Base-by-base conservation (phyloP, 192 early-diverging fungal species). In the Chytriomyces sp. region DNA sequence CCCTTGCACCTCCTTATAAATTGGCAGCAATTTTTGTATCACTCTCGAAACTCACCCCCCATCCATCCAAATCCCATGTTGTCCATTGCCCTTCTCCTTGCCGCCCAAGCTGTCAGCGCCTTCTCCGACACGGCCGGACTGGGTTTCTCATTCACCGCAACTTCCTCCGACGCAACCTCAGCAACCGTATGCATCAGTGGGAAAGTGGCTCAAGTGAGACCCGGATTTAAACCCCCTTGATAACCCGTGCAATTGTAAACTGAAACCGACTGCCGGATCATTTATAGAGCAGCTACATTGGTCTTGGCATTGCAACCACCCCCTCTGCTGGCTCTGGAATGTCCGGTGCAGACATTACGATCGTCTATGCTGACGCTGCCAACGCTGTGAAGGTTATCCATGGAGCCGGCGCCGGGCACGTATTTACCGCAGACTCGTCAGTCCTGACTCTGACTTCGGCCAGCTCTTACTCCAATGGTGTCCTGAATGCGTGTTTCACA, bases 251-350 rank as follows among this genome's bases (percentile, higher is more conserved):
- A 35, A 35, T 35, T 35, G 35, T 35, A 35, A 35, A 35, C 35
- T 20, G 53, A 18, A 57, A 18, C 18, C 13, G 8, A 59, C 53
- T 24, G 9, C 43, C 18, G 7, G 35, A 35, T 35, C 8, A 11
- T 20, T 35, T 4, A 35, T 35, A 73, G 71, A 73, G 62, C 60
- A 6, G 1, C 6, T 73, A 73, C 44, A 73, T 73, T 23, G 71
- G 71, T 20, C 62, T 73, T 44, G 71, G 59, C 6, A 63, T 73
- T 48, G 45, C 71, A 28, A 43, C 53, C 9, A 57, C 13, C 16
- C 35, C 35, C 35, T 35, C 35, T 35, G 49, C 69, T 8, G 18
- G 59, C 6, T 3, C 53, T 26, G 45, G 11, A 53, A 73, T 73
- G 71, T 8, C 71, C 7, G 71, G 71, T 8, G 71, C 71, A 7